These are phyloP conservation scores for Pyrenophora tritici-repentis DNA, from an alignment of 2,329 filamentous ascomycete genomes.

Conservation along the genomic window DNA sequence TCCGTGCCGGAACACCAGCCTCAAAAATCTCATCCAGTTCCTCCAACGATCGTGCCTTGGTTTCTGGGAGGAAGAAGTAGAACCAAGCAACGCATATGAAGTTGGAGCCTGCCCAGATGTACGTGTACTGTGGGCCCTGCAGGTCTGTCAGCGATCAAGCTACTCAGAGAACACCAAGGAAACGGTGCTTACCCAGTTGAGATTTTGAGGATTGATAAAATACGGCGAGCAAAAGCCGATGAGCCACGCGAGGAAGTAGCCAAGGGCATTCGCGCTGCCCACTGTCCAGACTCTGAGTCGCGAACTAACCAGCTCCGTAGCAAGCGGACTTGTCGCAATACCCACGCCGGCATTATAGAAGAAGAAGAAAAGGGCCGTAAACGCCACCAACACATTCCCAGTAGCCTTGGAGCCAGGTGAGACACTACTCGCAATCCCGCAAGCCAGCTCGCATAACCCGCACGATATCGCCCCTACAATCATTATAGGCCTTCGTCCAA, in stretches of 20 bases:
- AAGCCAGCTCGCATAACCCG: slow-evolving; percentile 53
- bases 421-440: slow-evolving; percentile 46
- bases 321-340: slow-evolving; percentile 40
- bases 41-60: slow-evolving; percentile 31
- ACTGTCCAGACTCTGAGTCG: slow-evolving; percentile 45
- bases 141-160: neutral
- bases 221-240: slow-evolving; percentile 47
- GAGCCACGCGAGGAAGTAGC: slow-evolving; percentile 46
- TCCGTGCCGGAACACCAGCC: slow-evolving; percentile 24
- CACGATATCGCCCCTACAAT: slow-evolving; percentile 54
- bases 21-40: slow-evolving; percentile 40
- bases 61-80: slow-evolving; percentile 64
- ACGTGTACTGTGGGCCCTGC: slow-evolving; percentile 30
- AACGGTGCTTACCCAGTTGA: slow-evolving; percentile 37
- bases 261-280: slow-evolving; percentile 40
- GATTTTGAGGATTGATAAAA: slow-evolving; percentile 47
- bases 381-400: slow-evolving; percentile 39
- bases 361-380: slow-evolving; percentile 45
- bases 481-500: slow-evolving; percentile 55
- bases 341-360: slow-evolving; percentile 45
- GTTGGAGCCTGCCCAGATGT: slow-evolving; percentile 37
- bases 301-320: slow-evolving; percentile 39
- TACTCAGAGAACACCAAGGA: neutral
- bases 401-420: slow-evolving; percentile 28
- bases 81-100: slow-evolving; percentile 60